A percentile compares a stretch with the other conserved stretches of the same genome.
Evolutionary conservation across 2,329 filamentous ascomycete genomes (phyloP).

Genomic region (Setomelanomma holmii): DNA sequence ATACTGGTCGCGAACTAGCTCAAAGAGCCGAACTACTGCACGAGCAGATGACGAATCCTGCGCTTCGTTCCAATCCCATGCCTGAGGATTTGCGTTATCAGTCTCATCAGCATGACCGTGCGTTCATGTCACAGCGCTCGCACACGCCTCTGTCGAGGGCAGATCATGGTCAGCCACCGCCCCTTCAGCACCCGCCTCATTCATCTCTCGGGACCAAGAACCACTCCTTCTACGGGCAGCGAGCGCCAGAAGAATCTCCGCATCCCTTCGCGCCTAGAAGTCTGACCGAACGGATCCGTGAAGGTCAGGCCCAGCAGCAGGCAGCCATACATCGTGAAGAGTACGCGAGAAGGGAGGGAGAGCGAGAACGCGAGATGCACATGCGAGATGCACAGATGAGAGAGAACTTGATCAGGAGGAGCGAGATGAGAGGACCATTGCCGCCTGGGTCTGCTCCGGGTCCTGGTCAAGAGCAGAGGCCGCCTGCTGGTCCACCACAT

Average conservation of each 20-base stretch:
- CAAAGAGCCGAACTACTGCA: slow-evolving; percentile 39
- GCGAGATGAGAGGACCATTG: slow-evolving; percentile 18
- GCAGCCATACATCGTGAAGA: slow-evolving; percentile 32
- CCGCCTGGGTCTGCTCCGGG: slow-evolving; percentile 22
- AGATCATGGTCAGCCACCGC: slow-evolving; percentile 36
- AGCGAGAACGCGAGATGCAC: slow-evolving; percentile 29
- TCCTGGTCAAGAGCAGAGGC: slow-evolving; percentile 20
- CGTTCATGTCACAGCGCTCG: slow-evolving; percentile 37
- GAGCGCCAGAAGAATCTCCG: slow-evolving; percentile 34
- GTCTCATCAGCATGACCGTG: slow-evolving; percentile 35
- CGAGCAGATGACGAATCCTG: slow-evolving; percentile 36
- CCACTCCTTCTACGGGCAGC: slow-evolving; percentile 35
- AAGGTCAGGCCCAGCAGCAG: slow-evolving; percentile 38
- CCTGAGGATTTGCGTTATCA: slow-evolving; percentile 41
- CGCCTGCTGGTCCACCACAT: slow-evolving; percentile 10
- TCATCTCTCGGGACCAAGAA: slow-evolving; percentile 37
- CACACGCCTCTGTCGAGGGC: slow-evolving; percentile 43
- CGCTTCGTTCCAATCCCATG: slow-evolving; percentile 25
- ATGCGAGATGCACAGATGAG: slow-evolving; percentile 28
- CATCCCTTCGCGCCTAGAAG: slow-evolving; percentile 37
- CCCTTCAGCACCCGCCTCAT: slow-evolving; percentile 43
- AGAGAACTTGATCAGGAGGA: slow-evolving; percentile 8
- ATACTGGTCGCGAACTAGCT: slow-evolving; percentile 41
- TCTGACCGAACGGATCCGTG: slow-evolving; percentile 38
- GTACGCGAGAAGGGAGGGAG: slow-evolving; percentile 25